Percentiles rank a stretch among this genome's conserved stretches.
phyloP scores from a whole-genome alignment of 805 yeast species.

The Nakazawaea siamensis region DNA sequence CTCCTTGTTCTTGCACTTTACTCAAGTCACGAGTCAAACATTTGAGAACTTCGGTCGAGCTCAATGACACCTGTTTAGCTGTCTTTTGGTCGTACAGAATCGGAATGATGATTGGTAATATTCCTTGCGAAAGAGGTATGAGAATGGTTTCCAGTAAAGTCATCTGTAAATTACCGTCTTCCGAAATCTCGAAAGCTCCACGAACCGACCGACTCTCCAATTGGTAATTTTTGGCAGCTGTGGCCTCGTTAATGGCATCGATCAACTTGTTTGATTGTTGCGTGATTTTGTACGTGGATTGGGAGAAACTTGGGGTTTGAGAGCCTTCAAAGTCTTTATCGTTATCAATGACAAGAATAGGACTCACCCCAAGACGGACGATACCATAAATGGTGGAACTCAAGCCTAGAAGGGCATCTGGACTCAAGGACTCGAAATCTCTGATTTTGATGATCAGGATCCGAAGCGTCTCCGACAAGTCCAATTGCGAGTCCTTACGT shows the following conservation, averaged over 20 bases:
- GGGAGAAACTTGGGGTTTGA: slow-evolving; percentile 8
- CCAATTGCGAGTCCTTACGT: slow-evolving; percentile 17
- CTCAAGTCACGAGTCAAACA: slow-evolving; percentile 28
- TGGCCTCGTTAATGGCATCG: slow-evolving; percentile 12
- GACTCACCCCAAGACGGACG: slow-evolving; percentile 61
- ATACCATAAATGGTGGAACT: slow-evolving; percentile 49
- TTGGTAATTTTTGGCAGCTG: slow-evolving; percentile 10
- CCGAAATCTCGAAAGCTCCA: slow-evolving; percentile 27
- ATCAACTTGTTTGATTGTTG: slow-evolving; percentile 17
- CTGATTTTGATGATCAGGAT: slow-evolving; percentile 50
- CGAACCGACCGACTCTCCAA: slow-evolving; percentile 23
- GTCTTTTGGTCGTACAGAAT: slow-evolving; percentile 30
- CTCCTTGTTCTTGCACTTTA: slow-evolving; percentile 15
- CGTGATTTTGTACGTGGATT: slow-evolving; percentile 13
- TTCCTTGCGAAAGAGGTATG: slow-evolving; percentile 34
- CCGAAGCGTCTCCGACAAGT: slow-evolving; percentile 33
- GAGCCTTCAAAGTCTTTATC: slow-evolving; percentile 12
- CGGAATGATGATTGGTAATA: slow-evolving; percentile 60
- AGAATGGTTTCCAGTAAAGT: slow-evolving; percentile 28
- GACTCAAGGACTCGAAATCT: slow-evolving; percentile 25
- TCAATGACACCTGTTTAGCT: slow-evolving; percentile 22
- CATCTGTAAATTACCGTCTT: slow-evolving; percentile 13
- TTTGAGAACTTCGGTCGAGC: slow-evolving; percentile 31
- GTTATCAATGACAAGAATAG: slow-evolving; percentile 55
- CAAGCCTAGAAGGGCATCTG: slow-evolving; percentile 33